phyloP scores from a whole-genome alignment of 495 filamentous ascomycete species.

The Lasiosphaeris hirsuta region DNA sequence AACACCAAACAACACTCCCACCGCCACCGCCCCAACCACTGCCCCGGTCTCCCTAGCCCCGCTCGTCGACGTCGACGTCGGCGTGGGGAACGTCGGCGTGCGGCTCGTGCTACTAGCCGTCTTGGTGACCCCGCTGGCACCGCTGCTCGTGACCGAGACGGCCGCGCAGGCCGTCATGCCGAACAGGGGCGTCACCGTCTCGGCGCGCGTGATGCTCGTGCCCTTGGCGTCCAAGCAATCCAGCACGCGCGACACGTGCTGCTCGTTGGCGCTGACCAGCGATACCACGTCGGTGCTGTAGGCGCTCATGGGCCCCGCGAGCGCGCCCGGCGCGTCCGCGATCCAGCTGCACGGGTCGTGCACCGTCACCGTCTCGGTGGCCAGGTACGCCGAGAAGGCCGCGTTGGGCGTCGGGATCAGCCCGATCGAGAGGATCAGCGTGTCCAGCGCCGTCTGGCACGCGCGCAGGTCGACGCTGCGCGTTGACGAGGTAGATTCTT shows the following conservation, averaged over 20 bases:
- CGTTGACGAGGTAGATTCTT: too few species aligned
- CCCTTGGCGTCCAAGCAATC: not conserved
- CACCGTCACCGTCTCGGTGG: not conserved
- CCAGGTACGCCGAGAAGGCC: not conserved
- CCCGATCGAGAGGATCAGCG: not conserved
- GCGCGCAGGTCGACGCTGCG: not conserved
- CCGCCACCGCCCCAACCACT: not conserved
- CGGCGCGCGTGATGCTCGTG: not conserved
- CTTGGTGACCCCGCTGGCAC: not conserved
- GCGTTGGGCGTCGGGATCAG: conserved; percentile 8
- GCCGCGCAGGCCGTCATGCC: not conserved
- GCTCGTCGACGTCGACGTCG: not conserved
- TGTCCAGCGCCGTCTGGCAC: not conserved
- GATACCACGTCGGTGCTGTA: not conserved
- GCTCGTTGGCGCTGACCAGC: not conserved
- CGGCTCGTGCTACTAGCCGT: not conserved
- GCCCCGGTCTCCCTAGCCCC: not conserved
- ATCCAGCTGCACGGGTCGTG: not conserved
- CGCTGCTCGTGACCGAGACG: not conserved
- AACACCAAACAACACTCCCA: conserved; percentile 1
- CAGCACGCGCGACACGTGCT: not conserved
- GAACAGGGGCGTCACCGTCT: conserved; percentile 3
- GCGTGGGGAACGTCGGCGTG: not conserved
- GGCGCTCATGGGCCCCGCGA: not conserved
- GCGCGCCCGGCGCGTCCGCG: not conserved